Base-by-base conservation (phyloP, 2,329 filamentous ascomycete species). In the Neonectria neomacrospora region DNA sequence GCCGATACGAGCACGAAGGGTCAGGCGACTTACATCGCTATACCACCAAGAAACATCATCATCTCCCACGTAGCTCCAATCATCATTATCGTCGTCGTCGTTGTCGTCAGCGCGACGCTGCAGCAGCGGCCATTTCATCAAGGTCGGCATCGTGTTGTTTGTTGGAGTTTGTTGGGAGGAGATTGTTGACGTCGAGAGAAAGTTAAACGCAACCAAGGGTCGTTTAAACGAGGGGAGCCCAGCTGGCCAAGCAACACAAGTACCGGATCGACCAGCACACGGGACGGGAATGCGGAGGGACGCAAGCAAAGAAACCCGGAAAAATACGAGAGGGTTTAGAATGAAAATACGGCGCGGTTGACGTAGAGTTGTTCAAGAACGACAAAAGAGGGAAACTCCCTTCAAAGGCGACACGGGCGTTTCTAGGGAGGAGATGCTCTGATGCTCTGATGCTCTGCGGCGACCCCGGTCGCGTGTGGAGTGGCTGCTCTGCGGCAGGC, bases 41-140 rank as follows among this genome's bases (percentile, higher is more conserved):
- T 76, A 69, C 71, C 74, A 76, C 73, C 72, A 78, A 28, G 72
- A 69, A 20, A 74, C 61, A 4, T 71, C 62, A n/a, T 73, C 51
- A n/a, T 68, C 53, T 8, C 11, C 10, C n/a, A 22, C 26, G n/a
- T 34, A 47, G n/a, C 20, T 16, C 26, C 37, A 41, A 23, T 64
- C 39, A n/a, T 56, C 26, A 12, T 59, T 18, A 5, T 44, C 20
- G 12, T 54, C 18, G 8, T 56, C 45, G 22, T 26, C 45, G 12
- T 64, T 51, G 16, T 67, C 57, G 34, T 65, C 64, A 18, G 34
- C 65, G 26, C 70, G 70, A 54, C 64, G 67, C 59, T 58, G 45
- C 6, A 72, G 62, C 23, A 63, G 37, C 30, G 63, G 54, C 45
- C 58, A 59, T 45, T 61, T 71, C 54, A 62, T 66, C 32, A 67